Base-by-base conservation (phyloP, 2,329 filamentous ascomycete genomes). In the Fusarium gaditjirri region DNA sequence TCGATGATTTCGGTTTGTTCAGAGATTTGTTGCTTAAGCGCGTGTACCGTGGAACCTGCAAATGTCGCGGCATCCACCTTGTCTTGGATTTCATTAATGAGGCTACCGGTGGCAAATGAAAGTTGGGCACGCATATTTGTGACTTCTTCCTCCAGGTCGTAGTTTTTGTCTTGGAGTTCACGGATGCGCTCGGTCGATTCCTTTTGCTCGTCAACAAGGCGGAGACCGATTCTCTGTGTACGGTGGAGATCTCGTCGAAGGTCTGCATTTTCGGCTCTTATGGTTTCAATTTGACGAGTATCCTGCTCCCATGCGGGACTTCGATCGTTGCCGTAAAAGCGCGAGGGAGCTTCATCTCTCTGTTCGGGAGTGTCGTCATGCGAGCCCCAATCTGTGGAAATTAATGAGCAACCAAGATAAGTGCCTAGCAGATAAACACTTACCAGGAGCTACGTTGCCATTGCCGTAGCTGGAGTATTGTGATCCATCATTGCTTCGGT, bases 11-110 rank as follows among this genome's bases (percentile, higher is more conserved):
- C 6, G 8, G 49, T 12, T 21, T 52, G 33, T 0, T 52, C 23
- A 1, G 12, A 1, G 0, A 53, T 3, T 17, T 29, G 17, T 1
- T 31, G 0, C 16, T 17, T 23, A 0, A 49, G 46, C 9, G 29
- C 16, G 6, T 0, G 16, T 5, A 49, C 8, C 0, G 11, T 33
- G 4, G 29, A 5, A 2, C 46, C 16, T 6, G n/a, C 16, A 6
- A 2, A 8, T 1, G 46, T 14, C 1, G 8, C n/a, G 1, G n/a
- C 2, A 4, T 49, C n/a, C 2, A 49, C 5, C 46, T 8, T 49
- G 46, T 33, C n/a, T 23, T 8, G 29, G 5, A 33, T 49, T 14
- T 33, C n/a, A 23, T 19, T 14, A 0, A 49, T 33, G 46, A 49
- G 33, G 4, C 0, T 33, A 0, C 2, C 46, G 0, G 46, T 49